phyloP scores from a whole-genome alignment of 1,284 basidiomycete species.

The Apiotrichum montevideense region DNA sequence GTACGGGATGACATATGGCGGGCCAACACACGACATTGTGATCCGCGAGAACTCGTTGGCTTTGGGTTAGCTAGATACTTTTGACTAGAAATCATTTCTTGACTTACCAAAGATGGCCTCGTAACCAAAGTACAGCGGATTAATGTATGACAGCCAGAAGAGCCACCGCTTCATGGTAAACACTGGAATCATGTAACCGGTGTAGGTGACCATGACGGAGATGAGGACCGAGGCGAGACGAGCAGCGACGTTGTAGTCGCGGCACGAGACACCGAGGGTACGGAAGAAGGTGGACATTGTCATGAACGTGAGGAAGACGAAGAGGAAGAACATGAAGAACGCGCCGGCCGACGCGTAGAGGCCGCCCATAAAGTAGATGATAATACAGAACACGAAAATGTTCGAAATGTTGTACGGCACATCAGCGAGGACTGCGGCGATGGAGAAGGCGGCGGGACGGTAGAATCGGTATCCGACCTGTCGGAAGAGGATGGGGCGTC shows the following conservation, averaged over 20 bases:
- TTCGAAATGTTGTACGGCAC: constrained; percentile 50
- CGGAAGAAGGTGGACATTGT: constrained; percentile 48
- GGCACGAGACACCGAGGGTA: constrained; percentile 49
- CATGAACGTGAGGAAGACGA: constrained; percentile 46
- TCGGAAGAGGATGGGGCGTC: constrained; percentile 61
- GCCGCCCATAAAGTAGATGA: constrained; percentile 49
- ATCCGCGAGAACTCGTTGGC: constrained; percentile 78
- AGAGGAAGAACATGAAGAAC: constrained; percentile 47
- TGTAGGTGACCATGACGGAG: constrained; percentile 46
- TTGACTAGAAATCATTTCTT: too few relatives aligned
- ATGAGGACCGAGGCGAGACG: constrained; percentile 51
- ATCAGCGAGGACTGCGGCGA: constrained; percentile 47
- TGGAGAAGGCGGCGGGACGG: constrained; percentile 52
- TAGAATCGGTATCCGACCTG: constrained; percentile 72
- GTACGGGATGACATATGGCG: constrained; percentile 60
- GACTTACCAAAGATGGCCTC: constrained; percentile 51
- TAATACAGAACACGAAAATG: constrained; percentile 50
- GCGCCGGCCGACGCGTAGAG: constrained; percentile 48
- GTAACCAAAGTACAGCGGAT: constrained; percentile 68
- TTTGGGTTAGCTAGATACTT: too few relatives aligned
- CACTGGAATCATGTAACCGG: constrained; percentile 49
- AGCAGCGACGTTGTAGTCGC: constrained; percentile 51
- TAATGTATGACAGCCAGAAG: constrained; percentile 64
- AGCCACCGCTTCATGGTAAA: constrained; percentile 79
- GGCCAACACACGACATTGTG: constrained; percentile 60